Evolutionary conservation across 2,329 filamentous ascomycete genomes (phyloP).

Genomic region (Fusarium pseudonygamai): DNA sequence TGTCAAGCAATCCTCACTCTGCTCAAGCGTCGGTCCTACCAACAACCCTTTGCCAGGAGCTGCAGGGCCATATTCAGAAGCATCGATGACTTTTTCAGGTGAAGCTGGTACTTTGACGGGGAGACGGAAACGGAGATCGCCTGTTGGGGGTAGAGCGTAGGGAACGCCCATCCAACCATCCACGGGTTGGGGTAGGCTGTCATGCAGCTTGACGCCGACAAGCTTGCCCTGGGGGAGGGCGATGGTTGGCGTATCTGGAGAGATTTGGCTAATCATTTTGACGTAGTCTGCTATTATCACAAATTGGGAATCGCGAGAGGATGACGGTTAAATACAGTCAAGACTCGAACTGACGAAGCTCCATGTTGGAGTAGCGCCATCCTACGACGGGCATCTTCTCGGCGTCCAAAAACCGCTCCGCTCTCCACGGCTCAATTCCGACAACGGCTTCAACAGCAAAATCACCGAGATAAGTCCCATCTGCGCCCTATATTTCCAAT

Average conservation of each 20-base stretch:
- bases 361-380: not conserved
- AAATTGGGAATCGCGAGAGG: not conserved
- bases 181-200: conserved; percentile 40
- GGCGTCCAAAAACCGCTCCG: conserved; percentile 24
- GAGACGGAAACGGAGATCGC: conserved; percentile 56
- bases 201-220: conserved; percentile 28
- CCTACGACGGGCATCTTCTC: not conserved
- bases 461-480: not conserved
- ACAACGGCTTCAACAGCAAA: not conserved
- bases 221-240: conserved; percentile 36
- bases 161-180: conserved; percentile 59
- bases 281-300: not conserved
- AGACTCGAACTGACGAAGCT: not conserved
- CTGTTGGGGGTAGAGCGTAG: conserved; percentile 58
- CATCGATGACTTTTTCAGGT: conserved; percentile 44
- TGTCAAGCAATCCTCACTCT: conserved; percentile 64
- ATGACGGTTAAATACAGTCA: not conserved
- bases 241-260: conserved; percentile 17
- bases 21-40: conserved; percentile 38
- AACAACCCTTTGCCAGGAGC: conserved; percentile 39
- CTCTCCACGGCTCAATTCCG: not conserved
- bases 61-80: conserved; percentile 50
- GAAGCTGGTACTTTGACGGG: conserved; percentile 44
- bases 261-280: conserved; percentile 28
- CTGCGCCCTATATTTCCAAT: not conserved